A percentile compares a stretch with the other conserved stretches of the same genome.
Evolutionary conservation across 441 rosid genomes (phyloP).

Genomic region (Breynia disticha): DNA sequence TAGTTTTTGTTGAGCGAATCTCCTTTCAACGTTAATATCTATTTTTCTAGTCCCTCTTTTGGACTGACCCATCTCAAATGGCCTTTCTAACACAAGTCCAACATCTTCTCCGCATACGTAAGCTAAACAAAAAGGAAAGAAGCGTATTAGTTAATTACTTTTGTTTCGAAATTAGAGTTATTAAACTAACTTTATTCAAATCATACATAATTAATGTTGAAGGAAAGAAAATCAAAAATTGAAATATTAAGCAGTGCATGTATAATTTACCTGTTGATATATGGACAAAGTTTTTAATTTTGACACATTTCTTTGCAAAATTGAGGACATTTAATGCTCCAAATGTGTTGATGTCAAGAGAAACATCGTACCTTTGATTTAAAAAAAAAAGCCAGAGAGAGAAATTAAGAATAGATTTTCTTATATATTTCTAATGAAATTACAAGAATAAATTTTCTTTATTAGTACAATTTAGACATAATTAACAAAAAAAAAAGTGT

Average conservation of each 20-base stretch:
- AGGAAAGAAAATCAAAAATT: neutral
- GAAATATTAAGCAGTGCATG: neutral
- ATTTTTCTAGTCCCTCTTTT: conserved; percentile 13
- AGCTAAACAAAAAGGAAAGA: neutral
- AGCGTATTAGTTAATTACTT: conserved; percentile 4
- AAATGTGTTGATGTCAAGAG: conserved; percentile 27
- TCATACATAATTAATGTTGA: neutral
- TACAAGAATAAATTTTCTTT: neutral
- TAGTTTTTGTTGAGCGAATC: conserved; percentile 17
- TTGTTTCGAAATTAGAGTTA: too few relatives aligned
- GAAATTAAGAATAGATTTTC: neutral
- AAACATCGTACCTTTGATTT: conserved; percentile 16
- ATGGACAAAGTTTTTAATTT: conserved; percentile 25
- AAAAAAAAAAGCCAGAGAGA: neutral
- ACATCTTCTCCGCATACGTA: conserved; percentile 7
- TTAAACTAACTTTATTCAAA: too few relatives aligned
- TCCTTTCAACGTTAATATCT: conserved; percentile 20
- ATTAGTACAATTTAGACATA: neutral
- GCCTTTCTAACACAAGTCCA: conserved; percentile 26
- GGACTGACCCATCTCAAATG: conserved; percentile 19
- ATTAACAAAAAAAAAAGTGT: neutral
- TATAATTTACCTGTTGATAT: conserved; percentile 37
- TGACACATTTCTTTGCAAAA: conserved; percentile 35
- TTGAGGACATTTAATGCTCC: conserved; percentile 31
- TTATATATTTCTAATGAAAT: neutral